Percentiles rank a stretch among this genome's conserved stretches.
These are phyloP conservation scores for Abelmoschus esculentus DNA, from an alignment of 345 rosid species.

Conservation along the genomic window DNA sequence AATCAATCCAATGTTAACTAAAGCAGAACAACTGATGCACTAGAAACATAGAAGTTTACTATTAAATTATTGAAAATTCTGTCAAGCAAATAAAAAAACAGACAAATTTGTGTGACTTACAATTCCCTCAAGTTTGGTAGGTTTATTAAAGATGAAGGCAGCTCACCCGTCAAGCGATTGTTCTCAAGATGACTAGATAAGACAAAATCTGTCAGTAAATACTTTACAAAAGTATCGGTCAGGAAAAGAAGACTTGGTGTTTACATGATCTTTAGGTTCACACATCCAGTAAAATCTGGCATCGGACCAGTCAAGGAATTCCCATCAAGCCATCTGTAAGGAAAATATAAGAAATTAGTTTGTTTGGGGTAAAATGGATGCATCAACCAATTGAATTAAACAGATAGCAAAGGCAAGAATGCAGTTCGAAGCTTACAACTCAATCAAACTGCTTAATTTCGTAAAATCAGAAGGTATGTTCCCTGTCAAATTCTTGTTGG, in stretches of 20 bases:
- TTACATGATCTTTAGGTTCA: slow-evolving; percentile 71
- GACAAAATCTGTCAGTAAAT: slow-evolving; percentile 21
- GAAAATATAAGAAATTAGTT: slow-evolving; percentile 8
- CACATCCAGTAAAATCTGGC: slow-evolving; percentile 77
- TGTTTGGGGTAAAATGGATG: background rate
- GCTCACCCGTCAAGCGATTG: slow-evolving; percentile 73
- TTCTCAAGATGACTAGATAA: slow-evolving; percentile 82
- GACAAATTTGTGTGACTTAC: slow-evolving; percentile 47
- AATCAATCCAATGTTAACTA: background rate
- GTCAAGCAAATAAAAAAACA: background rate
- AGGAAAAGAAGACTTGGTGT: slow-evolving; percentile 11
- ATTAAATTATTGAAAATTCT: background rate
- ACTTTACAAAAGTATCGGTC: slow-evolving; percentile 8
- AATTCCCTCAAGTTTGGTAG: slow-evolving; percentile 82
- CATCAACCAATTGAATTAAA: background rate
- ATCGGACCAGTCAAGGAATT: slow-evolving; percentile 70
- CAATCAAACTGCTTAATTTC: slow-evolving; percentile 67
- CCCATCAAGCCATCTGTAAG: slow-evolving; percentile 83
- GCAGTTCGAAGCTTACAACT: slow-evolving; percentile 57
- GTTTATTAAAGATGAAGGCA: slow-evolving; percentile 61
- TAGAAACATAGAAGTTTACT: slow-evolving; percentile 1
- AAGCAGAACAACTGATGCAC: background rate
- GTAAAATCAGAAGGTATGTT: slow-evolving; percentile 60
- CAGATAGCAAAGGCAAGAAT: slow-evolving; percentile 2
- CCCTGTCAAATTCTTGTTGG: slow-evolving; percentile 75